These are phyloP conservation scores for Chytriomyces sp. DNA, from an alignment of 192 early-diverging fungal genomes.

Conservation along the genomic window DNA sequence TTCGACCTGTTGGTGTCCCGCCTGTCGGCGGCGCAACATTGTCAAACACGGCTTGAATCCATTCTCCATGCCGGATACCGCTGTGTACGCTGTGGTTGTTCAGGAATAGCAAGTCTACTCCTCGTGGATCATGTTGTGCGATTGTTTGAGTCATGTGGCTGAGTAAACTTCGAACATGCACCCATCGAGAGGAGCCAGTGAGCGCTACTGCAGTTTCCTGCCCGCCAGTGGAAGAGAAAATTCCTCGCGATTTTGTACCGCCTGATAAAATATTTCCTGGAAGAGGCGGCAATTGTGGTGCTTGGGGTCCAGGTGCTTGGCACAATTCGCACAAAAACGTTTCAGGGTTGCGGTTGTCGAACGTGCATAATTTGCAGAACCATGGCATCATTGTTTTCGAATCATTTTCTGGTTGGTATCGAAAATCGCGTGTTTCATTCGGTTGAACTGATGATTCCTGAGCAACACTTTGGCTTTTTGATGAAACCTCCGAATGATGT, in stretches of 20 bases:
- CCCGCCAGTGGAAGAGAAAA: background rate
- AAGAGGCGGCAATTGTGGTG: background rate
- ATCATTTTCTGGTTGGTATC: background rate
- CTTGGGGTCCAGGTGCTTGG: background rate
- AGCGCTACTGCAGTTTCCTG: background rate
- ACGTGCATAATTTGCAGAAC: conserved; percentile 8
- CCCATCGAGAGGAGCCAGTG: conserved; percentile 14
- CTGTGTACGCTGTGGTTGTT: background rate
- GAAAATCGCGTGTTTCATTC: no score
- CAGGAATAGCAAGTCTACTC: conserved; percentile 16
- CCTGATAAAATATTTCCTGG: background rate
- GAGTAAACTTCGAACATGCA: background rate
- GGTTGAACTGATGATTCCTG: no score
- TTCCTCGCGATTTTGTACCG: background rate
- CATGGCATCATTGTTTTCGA: background rate
- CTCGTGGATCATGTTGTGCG: conserved; percentile 3
- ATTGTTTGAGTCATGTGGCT: background rate
- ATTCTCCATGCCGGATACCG: background rate
- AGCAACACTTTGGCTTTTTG: background rate
- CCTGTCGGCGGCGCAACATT: background rate
- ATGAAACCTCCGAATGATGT: no score
- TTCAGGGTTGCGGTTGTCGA: background rate
- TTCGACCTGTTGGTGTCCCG: conserved; percentile 6
- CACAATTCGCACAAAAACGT: background rate
- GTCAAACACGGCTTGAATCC: conserved; percentile 6